phyloP scores from a whole-genome alignment of 495 filamentous ascomycete genomes.

The Tuber calosporum region DNA sequence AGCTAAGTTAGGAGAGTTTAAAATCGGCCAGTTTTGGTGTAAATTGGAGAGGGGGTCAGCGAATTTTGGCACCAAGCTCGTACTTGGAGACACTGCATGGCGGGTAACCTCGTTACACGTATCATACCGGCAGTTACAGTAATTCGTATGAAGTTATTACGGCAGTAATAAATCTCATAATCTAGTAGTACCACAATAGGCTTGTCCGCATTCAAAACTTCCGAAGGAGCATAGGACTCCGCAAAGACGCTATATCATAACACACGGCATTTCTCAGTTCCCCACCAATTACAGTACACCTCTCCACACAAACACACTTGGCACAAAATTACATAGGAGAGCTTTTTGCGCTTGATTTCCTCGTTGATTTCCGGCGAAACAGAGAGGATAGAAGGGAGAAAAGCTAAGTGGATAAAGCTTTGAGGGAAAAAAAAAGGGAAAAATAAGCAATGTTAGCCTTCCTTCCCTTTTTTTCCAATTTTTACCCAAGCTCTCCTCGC shows the following conservation, averaged over 20 bases:
- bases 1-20: too few species aligned
- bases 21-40: too few species aligned
- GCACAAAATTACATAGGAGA: not conserved
- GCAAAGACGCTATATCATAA: not conserved
- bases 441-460: constrained; percentile 3
- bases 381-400: not conserved
- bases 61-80: too few species aligned
- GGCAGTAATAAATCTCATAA: not conserved
- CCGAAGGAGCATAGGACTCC: not conserved
- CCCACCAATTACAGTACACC: not conserved
- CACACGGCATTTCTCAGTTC: not conserved
- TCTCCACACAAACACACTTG: not conserved
- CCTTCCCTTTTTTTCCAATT: constrained; percentile 1
- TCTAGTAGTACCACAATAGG: not conserved
- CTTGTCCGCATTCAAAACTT: not conserved
- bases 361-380: not conserved
- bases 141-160: not conserved
- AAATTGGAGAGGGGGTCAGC: too few species aligned
- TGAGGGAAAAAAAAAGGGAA: not conserved
- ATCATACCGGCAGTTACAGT: not conserved
- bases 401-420: not conserved
- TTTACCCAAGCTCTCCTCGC: not conserved
- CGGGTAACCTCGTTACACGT: not conserved
- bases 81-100: not conserved
- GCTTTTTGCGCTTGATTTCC: not conserved